phyloP scores from a whole-genome alignment of 305 asterid genomes.

The Fraxinus angustifolia region DNA sequence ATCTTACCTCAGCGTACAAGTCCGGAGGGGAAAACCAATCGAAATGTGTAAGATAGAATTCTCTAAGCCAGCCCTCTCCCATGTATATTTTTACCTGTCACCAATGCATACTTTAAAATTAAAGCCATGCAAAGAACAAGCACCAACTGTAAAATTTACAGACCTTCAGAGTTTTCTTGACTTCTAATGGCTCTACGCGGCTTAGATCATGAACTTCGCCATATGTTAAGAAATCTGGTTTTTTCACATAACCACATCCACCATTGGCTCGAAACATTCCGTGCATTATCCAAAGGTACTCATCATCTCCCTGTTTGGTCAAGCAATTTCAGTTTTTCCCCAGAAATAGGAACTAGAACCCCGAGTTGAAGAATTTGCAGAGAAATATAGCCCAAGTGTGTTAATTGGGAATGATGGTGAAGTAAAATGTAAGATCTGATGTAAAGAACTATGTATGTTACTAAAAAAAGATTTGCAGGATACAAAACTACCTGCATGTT shows the following conservation, averaged over 20 bases:
- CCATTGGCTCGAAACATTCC: constrained; percentile 32
- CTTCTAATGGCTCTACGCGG: neutral
- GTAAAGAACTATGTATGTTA: neutral
- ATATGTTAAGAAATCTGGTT: constrained; percentile 19
- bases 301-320: constrained; percentile 21
- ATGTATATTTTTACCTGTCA: constrained; percentile 21
- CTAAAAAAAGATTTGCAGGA: neutral
- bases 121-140: neutral
- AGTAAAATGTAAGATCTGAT: neutral
- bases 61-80: constrained; percentile 29
- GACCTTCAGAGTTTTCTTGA: constrained; percentile 22
- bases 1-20: constrained; percentile 18
- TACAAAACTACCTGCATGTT: constrained; percentile 28
- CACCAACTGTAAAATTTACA: neutral
- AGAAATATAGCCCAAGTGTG: neutral
- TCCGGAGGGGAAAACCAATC: constrained; percentile 28
- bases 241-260: constrained; percentile 29
- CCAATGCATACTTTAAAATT: neutral
- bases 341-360: neutral
- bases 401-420: neutral
- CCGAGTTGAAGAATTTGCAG: neutral
- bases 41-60: constrained; percentile 22
- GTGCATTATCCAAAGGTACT: constrained; percentile 26
- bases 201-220: constrained; percentile 17
- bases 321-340: neutral